Evolutionary conservation across 768 basidiomycete species (phyloP).

Genomic region (Scleroderma bovista): DNA sequence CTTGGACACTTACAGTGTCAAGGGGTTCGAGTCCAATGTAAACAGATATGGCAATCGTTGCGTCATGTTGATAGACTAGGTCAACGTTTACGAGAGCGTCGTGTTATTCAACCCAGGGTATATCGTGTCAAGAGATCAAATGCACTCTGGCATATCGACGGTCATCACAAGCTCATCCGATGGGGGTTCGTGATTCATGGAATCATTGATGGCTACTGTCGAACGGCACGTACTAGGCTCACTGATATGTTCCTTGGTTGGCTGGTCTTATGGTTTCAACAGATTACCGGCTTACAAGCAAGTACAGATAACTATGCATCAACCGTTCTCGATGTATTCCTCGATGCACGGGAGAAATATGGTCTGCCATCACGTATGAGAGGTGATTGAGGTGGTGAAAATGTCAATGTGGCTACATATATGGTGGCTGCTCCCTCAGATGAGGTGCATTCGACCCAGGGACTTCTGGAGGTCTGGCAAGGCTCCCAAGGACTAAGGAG

Average conservation of each 20-base stretch:
- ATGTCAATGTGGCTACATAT: conserved; percentile 18
- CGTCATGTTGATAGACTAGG: background rate
- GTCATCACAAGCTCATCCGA: conserved; percentile 7
- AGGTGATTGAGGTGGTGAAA: conserved; percentile 28
- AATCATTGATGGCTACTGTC: conserved; percentile 24
- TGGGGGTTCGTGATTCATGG: conserved; percentile 24
- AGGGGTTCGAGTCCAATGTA: conserved; percentile 11
- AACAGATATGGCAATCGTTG: conserved; percentile 2
- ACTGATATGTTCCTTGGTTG: background rate
- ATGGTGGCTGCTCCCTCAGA: conserved; percentile 29
- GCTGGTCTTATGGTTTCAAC: background rate
- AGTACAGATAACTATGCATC: conserved; percentile 22
- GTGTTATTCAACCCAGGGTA: background rate
- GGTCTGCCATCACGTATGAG: conserved; percentile 18
- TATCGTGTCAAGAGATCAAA: conserved; percentile 13
- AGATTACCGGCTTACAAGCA: conserved; percentile 18
- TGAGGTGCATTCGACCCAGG: too few species aligned
- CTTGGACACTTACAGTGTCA: conserved; percentile 8
- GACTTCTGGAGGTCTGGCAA: too few species aligned
- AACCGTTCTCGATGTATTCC: conserved; percentile 22
- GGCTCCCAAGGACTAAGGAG: too few species aligned
- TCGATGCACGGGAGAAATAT: conserved; percentile 5
- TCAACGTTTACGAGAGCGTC: background rate
- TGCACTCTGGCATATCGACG: conserved; percentile 20
- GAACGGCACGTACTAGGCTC: conserved; percentile 18